phyloP scores from a whole-genome alignment of 139 green algal genomes.

The Coelastrella sp. region DNA sequence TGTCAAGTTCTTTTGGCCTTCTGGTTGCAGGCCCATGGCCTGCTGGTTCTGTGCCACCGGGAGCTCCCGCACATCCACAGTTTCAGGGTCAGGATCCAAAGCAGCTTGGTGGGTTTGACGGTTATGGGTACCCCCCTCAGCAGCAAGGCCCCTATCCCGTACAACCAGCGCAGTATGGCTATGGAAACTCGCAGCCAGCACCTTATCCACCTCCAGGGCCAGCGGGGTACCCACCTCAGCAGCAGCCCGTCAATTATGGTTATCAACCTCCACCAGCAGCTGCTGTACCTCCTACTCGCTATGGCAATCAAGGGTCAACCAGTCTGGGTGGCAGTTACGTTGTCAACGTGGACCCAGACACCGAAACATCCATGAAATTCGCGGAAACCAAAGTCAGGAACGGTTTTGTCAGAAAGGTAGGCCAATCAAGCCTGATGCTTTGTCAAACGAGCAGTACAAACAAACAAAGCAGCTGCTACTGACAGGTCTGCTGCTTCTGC shows the following conservation, averaged over 20 bases:
- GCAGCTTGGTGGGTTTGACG: background rate
- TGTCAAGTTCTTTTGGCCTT: background rate
- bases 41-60: background rate
- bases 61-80: background rate
- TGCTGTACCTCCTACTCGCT: background rate
- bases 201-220: background rate
- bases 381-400: conserved; percentile 56
- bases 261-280: conserved; percentile 20
- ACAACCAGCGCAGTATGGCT: background rate
- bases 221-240: background rate
- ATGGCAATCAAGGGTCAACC: background rate
- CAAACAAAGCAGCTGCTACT: background rate
- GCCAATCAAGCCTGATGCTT: too few species aligned
- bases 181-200: background rate
- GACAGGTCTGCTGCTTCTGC: background rate
- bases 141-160: background rate
- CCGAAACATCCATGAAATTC: conserved; percentile 42
- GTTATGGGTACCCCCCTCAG: conserved; percentile 12
- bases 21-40: background rate
- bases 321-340: conserved; percentile 10
- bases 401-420: conserved; percentile 72
- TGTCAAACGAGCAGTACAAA: too few species aligned
- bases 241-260: conserved; percentile 11
- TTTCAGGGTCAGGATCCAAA: background rate
- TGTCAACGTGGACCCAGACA: conserved; percentile 39